Base-by-base conservation (phyloP, 148 eudicot genomes). In the Arbutus unedo region DNA sequence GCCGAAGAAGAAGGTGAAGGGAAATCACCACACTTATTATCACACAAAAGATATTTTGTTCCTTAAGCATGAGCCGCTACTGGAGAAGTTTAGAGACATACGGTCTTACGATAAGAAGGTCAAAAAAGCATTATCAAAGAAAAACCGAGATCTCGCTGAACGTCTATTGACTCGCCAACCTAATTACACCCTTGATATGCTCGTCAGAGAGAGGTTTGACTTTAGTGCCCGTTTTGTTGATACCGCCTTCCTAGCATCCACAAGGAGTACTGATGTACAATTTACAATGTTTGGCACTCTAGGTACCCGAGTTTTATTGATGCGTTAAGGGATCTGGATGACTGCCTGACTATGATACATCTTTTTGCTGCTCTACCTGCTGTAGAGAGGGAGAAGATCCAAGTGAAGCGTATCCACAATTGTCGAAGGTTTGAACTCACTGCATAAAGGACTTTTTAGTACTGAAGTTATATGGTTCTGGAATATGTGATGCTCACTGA, bases 1-100 rank as follows among this genome's bases (percentile, higher is more conserved):
- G 51, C 98, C 98, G 8, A 96, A 94, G 95, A 96, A 92, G 93
- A 96, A 96, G 92, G 88, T 94, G 54, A 94, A 94, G 85, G 99
- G 98, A 83, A 94, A 91, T 83, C 98, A 96, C 85, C 99, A 93
- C 87, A 93, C 97, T 3, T 94, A 96, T 77, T 96, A 96, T 89
- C 99, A 96, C 90, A 88, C 84, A 66, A 96, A 96, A 87, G 99
- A 96, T 81, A 85, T 96, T 43, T 38, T 88, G 82, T 94, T 93
- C 83, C 88, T 96, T 55, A 91, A 86, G 81, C 94, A 96, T 76
- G 98, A 96, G 81, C 97, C 99, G 0, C 79, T 94, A 66, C 83
- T 96, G 21, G 93, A 91, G 70, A 93, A 85, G 84, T 87, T 91
- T 38, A 92, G 99, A 76, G 98, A 93, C 41, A 89, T 89, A 23